Evolutionary conservation across 2,329 filamentous ascomycete species (phyloP).

Genomic region (Ophiostoma sp.): DNA sequence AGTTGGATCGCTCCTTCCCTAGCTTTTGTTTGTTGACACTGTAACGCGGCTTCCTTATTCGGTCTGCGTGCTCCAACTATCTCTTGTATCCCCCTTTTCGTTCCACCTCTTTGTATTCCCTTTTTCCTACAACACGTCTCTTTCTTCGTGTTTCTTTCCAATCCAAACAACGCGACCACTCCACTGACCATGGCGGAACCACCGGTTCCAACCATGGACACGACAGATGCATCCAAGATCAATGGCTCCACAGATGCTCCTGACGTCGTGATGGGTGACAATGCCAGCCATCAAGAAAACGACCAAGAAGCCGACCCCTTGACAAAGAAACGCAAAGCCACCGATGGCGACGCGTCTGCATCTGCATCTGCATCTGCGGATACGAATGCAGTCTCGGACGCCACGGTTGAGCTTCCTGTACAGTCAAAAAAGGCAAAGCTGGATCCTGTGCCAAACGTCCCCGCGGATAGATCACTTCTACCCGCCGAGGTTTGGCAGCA

Average conservation of each 20-base stretch:
- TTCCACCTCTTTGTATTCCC: not conserved
- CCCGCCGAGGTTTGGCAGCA: slow-evolving; percentile 68
- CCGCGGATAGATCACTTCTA: slow-evolving; percentile 41
- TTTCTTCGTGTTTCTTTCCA: not conserved
- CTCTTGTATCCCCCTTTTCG: not conserved
- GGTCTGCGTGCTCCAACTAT: not conserved
- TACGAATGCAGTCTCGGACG: not conserved
- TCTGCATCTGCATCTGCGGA: not conserved
- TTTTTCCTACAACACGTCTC: not conserved
- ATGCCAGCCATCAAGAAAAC: not conserved
- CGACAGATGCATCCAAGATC: not conserved
- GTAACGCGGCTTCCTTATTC: not conserved
- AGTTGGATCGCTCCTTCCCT: not conserved
- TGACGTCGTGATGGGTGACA: not conserved
- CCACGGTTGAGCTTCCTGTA: not conserved
- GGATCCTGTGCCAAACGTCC: not conserved
- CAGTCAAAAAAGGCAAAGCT: slow-evolving; percentile 37
- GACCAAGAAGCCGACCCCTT: not conserved
- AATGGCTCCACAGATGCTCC: not conserved
- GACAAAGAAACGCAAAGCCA: slow-evolving; percentile 1
- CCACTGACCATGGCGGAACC: not conserved
- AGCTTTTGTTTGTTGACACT: not conserved
- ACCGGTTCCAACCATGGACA: not conserved
- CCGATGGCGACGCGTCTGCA: not conserved
- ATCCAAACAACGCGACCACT: not conserved